Conservation (phyloP, 2,329 filamentous ascomycete species). For the Akanthomyces uredinophilus region DNA sequence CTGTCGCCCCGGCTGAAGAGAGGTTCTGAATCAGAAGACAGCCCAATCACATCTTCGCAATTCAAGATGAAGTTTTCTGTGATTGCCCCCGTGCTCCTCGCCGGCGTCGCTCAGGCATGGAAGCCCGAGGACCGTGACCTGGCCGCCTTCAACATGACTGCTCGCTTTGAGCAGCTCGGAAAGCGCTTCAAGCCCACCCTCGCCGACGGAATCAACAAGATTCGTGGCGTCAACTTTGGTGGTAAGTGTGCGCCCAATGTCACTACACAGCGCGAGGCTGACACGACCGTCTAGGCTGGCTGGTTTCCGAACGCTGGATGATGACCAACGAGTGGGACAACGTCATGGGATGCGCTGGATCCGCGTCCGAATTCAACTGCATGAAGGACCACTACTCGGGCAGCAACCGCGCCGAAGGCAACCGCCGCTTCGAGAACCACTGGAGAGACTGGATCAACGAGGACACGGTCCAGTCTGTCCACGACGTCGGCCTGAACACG, state of each 20-base stretch:
- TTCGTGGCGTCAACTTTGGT: conserved; percentile 51
- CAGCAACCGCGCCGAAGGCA: conserved; percentile 32
- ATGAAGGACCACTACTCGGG: conserved; percentile 29
- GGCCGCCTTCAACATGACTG: conserved; percentile 29
- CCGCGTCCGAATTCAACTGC: conserved; percentile 48
- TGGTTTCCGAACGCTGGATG: conserved; percentile 51
- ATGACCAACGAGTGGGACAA: conserved; percentile 36
- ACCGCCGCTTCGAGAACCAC: conserved; percentile 41
- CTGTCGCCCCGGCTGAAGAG: neutral
- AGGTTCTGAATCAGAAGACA: neutral
- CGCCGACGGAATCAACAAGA: conserved; percentile 28
- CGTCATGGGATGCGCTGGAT: conserved; percentile 39
- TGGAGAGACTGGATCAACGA: conserved; percentile 33
- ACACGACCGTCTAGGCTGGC: conserved; percentile 17
- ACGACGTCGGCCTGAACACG: conserved; percentile 49
- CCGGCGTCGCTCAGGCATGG: conserved; percentile 22
- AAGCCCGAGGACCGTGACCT: conserved; percentile 28
- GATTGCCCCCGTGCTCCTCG: conserved; percentile 23
- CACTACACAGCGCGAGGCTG: neutral
- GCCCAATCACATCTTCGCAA: neutral
- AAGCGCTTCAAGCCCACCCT: conserved; percentile 28
- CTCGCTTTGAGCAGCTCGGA: conserved; percentile 27
- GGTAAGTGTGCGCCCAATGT: conserved; percentile 23
- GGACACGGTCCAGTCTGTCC: conserved; percentile 29
- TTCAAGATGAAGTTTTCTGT: conserved; percentile 22